These are phyloP conservation scores for Avicennia marina DNA, from an alignment of 257 asterid species.

Conservation along the genomic window DNA sequence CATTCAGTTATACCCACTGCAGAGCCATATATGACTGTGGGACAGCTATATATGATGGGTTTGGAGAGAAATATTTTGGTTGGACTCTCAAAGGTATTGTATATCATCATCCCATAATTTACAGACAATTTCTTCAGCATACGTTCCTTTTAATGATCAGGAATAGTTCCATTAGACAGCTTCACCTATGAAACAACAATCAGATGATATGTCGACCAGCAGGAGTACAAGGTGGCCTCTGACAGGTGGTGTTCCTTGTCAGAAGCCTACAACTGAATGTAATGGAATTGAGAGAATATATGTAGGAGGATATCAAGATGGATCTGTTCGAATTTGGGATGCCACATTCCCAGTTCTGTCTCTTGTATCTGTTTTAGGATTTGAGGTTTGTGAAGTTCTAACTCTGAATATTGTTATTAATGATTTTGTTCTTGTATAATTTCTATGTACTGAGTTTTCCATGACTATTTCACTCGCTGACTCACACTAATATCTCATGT, in stretches of 20 bases:
- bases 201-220: slow-evolving; percentile 28
- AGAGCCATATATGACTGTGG: slow-evolving; percentile 78
- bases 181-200: slow-evolving; percentile 39
- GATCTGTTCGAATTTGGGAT: slow-evolving; percentile 85
- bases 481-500: slow-evolving; percentile 14
- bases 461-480: slow-evolving; percentile 10
- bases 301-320: slow-evolving; percentile 90
- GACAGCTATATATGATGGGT: slow-evolving; percentile 41
- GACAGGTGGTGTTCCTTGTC: slow-evolving; percentile 66
- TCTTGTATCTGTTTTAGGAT: slow-evolving; percentile 45
- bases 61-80: slow-evolving; percentile 32
- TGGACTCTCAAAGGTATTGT: slow-evolving; percentile 54
- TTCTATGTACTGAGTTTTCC: slow-evolving; percentile 11
- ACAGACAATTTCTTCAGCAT: neutral
- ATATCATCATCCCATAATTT: slow-evolving; percentile 21
- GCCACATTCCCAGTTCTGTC: slow-evolving; percentile 74
- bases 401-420: slow-evolving; percentile 12
- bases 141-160: slow-evolving; percentile 27
- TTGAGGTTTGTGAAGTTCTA: slow-evolving; percentile 51
- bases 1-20: slow-evolving; percentile 67
- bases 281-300: slow-evolving; percentile 53
- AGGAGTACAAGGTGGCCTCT: slow-evolving; percentile 66
- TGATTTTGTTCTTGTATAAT: neutral
- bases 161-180: slow-evolving; percentile 48
- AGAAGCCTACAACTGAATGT: slow-evolving; percentile 40